Evolutionary conservation across 352 stramenopile species (phyloP).

Genomic region (Globisporangium nodosum): DNA sequence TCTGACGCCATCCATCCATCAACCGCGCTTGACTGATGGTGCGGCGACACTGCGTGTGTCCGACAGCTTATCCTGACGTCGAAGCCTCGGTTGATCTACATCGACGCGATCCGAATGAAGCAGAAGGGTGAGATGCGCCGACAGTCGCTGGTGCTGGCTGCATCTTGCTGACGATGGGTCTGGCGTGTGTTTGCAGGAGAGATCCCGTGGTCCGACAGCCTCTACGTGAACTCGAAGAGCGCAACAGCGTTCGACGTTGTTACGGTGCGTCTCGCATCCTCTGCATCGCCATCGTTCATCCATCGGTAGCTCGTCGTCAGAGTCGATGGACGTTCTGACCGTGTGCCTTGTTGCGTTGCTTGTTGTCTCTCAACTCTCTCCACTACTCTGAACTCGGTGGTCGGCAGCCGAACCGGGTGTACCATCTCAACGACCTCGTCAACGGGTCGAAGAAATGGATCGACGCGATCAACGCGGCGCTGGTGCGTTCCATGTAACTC

Average conservation of each 20-base stretch:
- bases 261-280: constrained; percentile 33
- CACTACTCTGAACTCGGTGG: constrained; percentile 1
- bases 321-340: background rate
- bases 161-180: no score
- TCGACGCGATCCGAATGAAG: constrained; percentile 88
- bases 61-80: constrained; percentile 76
- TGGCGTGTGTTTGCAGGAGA: constrained; percentile 27
- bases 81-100: constrained; percentile 86
- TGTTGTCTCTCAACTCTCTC: background rate
- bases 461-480: constrained; percentile 80
- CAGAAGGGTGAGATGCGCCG: constrained; percentile 49
- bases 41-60: background rate
- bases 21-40: background rate
- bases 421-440: constrained; percentile 85
- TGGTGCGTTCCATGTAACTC: constrained; percentile 57
- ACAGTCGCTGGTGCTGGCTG: background rate
- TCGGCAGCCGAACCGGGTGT: constrained; percentile 74
- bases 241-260: constrained; percentile 82
- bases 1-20: background rate
- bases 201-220: constrained; percentile 80
- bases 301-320: background rate
- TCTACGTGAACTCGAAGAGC: constrained; percentile 86
- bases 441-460: constrained; percentile 90
- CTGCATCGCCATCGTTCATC: no score
- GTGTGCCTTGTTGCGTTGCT: background rate